Conservation (phyloP, 345 rosid species). For the Rhodamnia rubescens region DNA sequence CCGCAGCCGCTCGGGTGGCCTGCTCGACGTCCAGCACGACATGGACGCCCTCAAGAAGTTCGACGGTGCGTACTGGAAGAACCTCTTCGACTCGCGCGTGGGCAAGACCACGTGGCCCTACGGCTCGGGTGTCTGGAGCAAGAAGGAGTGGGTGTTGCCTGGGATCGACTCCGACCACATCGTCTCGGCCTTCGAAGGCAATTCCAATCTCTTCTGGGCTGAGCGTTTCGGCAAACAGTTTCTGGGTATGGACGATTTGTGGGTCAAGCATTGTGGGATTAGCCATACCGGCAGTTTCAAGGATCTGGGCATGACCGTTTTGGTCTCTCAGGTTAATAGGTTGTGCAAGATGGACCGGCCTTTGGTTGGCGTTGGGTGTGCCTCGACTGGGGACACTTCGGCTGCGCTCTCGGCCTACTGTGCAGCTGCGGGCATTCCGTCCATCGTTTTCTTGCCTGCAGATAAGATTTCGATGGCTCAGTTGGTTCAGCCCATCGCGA, state of each 20-base stretch:
- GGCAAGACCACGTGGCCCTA: constrained; percentile 83
- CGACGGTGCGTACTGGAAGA: constrained; percentile 70
- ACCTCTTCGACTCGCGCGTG: constrained; percentile 74
- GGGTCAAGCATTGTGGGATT: constrained; percentile 95
- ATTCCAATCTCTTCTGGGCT: constrained; percentile 88
- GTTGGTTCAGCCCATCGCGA: constrained; percentile 85
- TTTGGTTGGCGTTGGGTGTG: constrained; percentile 83
- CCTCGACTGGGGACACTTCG: constrained; percentile 90
- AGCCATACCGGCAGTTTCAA: constrained; percentile 91
- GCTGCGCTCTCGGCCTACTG: constrained; percentile 87
- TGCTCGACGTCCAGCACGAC: constrained; percentile 77
- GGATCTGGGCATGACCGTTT: constrained; percentile 89
- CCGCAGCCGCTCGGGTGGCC: constrained; percentile 71
- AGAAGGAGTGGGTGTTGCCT: constrained; percentile 89
- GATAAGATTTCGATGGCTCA: constrained; percentile 93
- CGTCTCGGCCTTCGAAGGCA: constrained; percentile 86
- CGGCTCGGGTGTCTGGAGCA: constrained; percentile 90
- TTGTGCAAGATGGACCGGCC: constrained; percentile 60
- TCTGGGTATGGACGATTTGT: constrained; percentile 70
- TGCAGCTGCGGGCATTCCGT: constrained; percentile 85
- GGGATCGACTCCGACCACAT: constrained; percentile 77
- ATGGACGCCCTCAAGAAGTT: constrained; percentile 55
- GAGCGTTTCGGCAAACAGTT: constrained; percentile 74
- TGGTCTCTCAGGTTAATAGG: constrained; percentile 88
- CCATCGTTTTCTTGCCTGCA: constrained; percentile 75